Conservation (phyloP, 179 eudicot species). For the Nepenthes alata region DNA sequence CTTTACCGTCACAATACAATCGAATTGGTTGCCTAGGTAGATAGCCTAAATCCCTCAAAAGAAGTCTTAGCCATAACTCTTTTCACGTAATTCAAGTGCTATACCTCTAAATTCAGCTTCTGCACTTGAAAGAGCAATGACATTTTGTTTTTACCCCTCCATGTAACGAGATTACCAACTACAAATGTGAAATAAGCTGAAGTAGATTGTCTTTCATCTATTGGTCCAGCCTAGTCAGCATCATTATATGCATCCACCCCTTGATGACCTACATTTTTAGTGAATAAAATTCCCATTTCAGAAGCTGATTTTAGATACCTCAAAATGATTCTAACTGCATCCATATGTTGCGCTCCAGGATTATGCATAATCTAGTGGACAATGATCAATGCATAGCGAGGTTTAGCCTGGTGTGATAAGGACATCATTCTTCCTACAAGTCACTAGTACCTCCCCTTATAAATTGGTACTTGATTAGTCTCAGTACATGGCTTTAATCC, state of each 20-base stretch:
- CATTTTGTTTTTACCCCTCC: slow-evolving; percentile 2
- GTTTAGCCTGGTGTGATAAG: neutral
- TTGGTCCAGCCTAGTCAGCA: neutral
- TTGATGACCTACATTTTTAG: neutral
- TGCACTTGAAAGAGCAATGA: neutral
- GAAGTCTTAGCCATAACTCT: neutral
- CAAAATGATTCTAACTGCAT: neutral
- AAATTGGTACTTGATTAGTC: neutral
- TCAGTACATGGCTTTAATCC: neutral
- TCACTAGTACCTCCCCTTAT: neutral
- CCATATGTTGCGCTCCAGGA: slow-evolving; percentile 1
- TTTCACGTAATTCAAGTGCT: neutral
- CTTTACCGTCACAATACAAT: neutral
- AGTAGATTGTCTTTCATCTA: neutral
- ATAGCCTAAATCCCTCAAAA: neutral
- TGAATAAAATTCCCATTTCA: neutral
- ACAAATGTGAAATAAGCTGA: neutral
- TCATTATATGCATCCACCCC: neutral
- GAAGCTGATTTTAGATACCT: neutral
- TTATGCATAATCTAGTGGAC: neutral
- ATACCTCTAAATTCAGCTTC: neutral
- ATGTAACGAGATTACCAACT: neutral
- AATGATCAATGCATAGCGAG: neutral
- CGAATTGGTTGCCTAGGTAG: neutral
- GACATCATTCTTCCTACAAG: neutral